phyloP scores from a whole-genome alignment of 164 flowering plant genomes.

The Vitis rupestris region DNA sequence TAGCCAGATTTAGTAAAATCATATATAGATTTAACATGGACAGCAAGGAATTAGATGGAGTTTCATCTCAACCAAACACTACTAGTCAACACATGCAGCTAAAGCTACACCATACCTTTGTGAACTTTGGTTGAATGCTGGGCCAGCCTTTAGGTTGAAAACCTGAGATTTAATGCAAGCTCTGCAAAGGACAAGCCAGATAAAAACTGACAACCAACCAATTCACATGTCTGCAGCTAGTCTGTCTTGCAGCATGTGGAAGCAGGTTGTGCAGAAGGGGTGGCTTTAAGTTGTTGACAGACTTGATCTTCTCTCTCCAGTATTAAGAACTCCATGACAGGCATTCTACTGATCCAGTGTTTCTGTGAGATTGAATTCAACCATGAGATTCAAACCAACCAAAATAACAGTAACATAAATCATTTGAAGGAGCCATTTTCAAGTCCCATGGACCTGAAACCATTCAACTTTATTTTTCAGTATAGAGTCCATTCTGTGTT shows the following conservation, averaged over 20 bases:
- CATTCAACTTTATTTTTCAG: no score
- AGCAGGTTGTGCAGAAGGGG: slow-evolving; percentile 4
- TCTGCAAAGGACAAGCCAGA: slow-evolving; percentile 3
- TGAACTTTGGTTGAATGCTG: slow-evolving; percentile 3
- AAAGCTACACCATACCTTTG: background rate
- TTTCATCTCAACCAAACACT: slow-evolving; percentile 4
- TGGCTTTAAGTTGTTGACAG: background rate
- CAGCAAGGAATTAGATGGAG: background rate
- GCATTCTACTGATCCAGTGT: slow-evolving; percentile 10
- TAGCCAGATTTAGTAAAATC: background rate
- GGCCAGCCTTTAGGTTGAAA: background rate
- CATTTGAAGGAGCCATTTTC: no score
- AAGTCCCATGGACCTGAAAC: no score
- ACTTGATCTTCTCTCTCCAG: background rate
- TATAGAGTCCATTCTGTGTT: no score
- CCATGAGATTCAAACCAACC: background rate
- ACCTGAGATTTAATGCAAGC: background rate
- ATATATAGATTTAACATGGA: background rate
- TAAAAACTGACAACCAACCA: background rate
- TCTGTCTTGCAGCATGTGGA: background rate
- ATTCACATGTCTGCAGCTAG: background rate
- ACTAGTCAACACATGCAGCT: slow-evolving; percentile 8
- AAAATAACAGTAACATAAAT: no score
- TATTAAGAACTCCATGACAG: slow-evolving; percentile 10
- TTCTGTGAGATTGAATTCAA: background rate